Evolutionary conservation across 139 green algal species (phyloP), one percentile per base, ranked within the genome.

Genomic region (Marvania coccoides): DNA sequence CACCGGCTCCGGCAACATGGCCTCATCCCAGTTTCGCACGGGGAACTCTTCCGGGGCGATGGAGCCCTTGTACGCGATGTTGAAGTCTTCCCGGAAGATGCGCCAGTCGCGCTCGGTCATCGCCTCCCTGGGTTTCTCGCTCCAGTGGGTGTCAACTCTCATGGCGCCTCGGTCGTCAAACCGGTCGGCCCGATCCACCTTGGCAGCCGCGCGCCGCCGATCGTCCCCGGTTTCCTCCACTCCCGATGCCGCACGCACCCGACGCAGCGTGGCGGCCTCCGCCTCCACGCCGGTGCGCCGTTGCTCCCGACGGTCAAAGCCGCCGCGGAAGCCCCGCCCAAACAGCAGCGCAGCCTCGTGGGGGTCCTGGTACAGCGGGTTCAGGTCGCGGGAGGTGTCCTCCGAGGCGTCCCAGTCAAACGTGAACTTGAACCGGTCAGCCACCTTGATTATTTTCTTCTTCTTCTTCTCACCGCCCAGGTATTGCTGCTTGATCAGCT

Each of bases 11-110:
- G 90, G 87, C 66, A 96, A 66, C 8, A 63, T 28, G 4, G 76
- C 77, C 72, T 97, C 91, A 4, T 87, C 74, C 91, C 91, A 97
- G 65, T 81, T 87, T 46, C 91, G 78, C 33, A 93, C 74, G 33
- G 87, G 88, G 71, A 90, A 72, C 26, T 73, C 61, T 3, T 14
- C 53, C 29, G 60, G 24, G 7, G 35, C 28, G 31, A 59, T 64
- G 34, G 64, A 61, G 12, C 72, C 85, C 58, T 90, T 92, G 92
- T 92, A 97, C 28, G 70, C 62, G 56, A 99, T 99, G 85, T 83
- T 96, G 86, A 94, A 97, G 77, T 99, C 94, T 75, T 99, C 94
- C 14, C 89, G 80, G 85, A 99, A 98, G 83, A 99, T 99, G 72
- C 94, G 88, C 94, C 94, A 99, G 85, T 99, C 94, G 23, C 94